Percentiles rank a stretch among this genome's conserved stretches.
Conservation (phyloP, 257 asterid species). For the Solanum peruvianum region DNA sequence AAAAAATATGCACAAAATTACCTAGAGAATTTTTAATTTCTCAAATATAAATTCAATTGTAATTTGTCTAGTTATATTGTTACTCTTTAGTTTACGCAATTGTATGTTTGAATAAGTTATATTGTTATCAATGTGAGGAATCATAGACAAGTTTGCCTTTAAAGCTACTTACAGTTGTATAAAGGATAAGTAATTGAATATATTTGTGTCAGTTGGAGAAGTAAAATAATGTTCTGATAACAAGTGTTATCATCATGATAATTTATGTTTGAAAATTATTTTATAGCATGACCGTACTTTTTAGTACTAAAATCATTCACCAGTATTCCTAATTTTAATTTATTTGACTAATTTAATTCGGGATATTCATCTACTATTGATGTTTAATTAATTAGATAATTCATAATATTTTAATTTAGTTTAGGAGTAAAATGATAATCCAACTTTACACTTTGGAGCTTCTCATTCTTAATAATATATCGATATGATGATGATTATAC, state of each 20-base stretch:
- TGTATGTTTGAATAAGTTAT: neutral
- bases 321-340: too few relatives aligned
- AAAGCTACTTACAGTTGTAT: neutral
- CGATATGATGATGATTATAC: too few relatives aligned
- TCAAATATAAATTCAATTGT: too few relatives aligned
- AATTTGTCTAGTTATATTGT: neutral
- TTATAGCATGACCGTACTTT: neutral
- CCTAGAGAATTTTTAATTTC: neutral
- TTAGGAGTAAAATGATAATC: too few relatives aligned
- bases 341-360: too few relatives aligned
- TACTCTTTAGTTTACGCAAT: neutral
- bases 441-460: too few relatives aligned
- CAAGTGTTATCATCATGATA: neutral
- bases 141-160: neutral
- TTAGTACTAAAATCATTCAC: too few relatives aligned
- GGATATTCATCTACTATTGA: too few relatives aligned
- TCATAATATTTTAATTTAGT: too few relatives aligned
- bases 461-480: too few relatives aligned
- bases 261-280: neutral
- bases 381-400: too few relatives aligned
- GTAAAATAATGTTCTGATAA: too few relatives aligned
- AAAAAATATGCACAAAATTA: neutral
- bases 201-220: neutral
- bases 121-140: neutral
- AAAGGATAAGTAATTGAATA: neutral